Evolutionary conservation across 2,329 filamentous ascomycete species (phyloP).

Genomic region (Colletotrichum camelliae): DNA sequence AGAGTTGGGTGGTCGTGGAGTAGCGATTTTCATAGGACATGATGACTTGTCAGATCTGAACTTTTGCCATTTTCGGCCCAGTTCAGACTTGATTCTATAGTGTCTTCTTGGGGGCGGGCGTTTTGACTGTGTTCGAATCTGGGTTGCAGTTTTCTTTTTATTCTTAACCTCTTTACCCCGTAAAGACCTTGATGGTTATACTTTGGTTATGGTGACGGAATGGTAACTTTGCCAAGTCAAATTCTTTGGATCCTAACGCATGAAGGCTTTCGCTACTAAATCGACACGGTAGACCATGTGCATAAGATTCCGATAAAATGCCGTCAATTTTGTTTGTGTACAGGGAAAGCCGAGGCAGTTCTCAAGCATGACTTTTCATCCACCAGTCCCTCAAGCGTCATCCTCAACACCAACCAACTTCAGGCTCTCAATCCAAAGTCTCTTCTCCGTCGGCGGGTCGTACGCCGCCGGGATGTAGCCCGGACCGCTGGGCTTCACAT

Average conservation of each 20-base stretch:
- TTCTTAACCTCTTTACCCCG: not conserved
- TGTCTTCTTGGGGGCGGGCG: not conserved
- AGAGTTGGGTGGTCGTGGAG: not conserved
- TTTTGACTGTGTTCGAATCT: not conserved
- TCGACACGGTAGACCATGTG: not conserved
- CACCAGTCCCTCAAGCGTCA: not conserved
- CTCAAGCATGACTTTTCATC: not conserved
- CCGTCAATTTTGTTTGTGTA: not conserved
- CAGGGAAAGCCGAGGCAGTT: not conserved
- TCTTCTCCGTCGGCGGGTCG: conserved; percentile 8
- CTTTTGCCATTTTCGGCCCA: not conserved
- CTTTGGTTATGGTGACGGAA: too few relatives aligned
- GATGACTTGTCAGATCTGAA: not conserved
- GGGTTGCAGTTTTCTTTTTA: not conserved
- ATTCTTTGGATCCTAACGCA: not conserved
- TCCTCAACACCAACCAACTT: conserved; percentile 18
- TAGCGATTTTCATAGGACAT: not conserved
- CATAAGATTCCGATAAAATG: not conserved
- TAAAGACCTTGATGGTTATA: not conserved
- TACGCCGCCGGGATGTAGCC: conserved; percentile 27
- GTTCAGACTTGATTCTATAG: not conserved
- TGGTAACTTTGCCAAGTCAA: not conserved
- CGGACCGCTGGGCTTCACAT: not conserved
- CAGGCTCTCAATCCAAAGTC: conserved; percentile 14
- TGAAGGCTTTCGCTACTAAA: not conserved